Evolutionary conservation across 2,329 filamentous ascomycete species (phyloP), one percentile per base, ranked within the genome.

Genomic region (Sarocladiaceae sp.): DNA sequence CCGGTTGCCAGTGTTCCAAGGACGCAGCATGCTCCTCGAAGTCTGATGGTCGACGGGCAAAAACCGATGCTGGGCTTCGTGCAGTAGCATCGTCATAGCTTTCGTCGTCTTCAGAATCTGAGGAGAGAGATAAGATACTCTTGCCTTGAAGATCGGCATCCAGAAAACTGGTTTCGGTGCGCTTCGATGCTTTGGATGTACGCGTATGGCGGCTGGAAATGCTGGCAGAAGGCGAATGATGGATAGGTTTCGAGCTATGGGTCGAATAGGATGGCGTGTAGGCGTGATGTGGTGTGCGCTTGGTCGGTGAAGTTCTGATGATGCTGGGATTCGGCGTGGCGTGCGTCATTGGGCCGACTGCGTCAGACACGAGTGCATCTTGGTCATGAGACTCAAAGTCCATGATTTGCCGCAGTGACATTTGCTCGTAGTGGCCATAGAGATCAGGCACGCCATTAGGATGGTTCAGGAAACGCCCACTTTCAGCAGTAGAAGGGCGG

Each of bases 371-470:
- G 48, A 47, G 19, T 19, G 43, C 44, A n/a, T 46, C 48, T 26
- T 51, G 47, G 32, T 51, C 45, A 16, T 52, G 46, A 31, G 53
- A 9, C 11, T 54, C 50, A 20, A 58, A 52, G 15, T 59, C 55
- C 31, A 66, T 55, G 3, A 69, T 58, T 31, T 72, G 59, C 12
- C 68, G 68, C 46, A 75, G 70, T 0, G 73, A 71, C 64, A 72
- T 72, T 50, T 76, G 68, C 55, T 80, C 76, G 52, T 80, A 79
- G 52, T 80, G 74, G 45, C 76, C 64, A 52, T 80, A 79, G 3
- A 80, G 61, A 43, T 70, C 70, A 33, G 73, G 65, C 18, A 78
- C 56, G 3, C 68, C 69, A 13, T 62, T 58, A 2, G 64, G 53
- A 59, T 61, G 51, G 35, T 52, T 43, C 7, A 24, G 40, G 40